Evolutionary conservation across 257 asterid genomes (phyloP).

Genomic region (Galeopsis tetrahit): DNA sequence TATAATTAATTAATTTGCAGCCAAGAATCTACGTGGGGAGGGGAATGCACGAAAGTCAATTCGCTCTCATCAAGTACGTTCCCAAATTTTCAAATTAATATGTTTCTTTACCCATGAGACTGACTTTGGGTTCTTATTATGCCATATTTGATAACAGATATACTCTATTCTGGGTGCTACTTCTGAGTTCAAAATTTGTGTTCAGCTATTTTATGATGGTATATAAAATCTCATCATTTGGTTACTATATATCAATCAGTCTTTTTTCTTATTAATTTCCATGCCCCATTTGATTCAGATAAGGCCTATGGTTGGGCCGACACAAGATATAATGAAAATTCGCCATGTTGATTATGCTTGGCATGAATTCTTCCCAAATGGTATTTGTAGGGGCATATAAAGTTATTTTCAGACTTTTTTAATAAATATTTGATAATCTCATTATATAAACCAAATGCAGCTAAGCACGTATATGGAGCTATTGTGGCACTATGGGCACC

Average conservation of each 20-base stretch:
- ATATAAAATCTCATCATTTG: constrained; percentile 36
- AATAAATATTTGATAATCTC: constrained; percentile 34
- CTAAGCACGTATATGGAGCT: constrained; percentile 70
- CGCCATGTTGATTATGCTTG: constrained; percentile 74
- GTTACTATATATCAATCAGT: constrained; percentile 19
- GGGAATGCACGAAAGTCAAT: constrained; percentile 98
- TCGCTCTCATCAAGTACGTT: constrained; percentile 85
- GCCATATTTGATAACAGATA: constrained; percentile 59
- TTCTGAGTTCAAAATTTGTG: constrained; percentile 72
- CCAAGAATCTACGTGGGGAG: constrained; percentile 95
- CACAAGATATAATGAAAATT: constrained; percentile 77
- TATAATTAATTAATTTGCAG: constrained; percentile 46
- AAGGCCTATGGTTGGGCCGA: constrained; percentile 86
- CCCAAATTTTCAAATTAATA: constrained; percentile 28
- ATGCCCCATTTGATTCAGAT: constrained; percentile 57
- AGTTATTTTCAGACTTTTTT: constrained; percentile 26
- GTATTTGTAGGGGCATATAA: constrained; percentile 42
- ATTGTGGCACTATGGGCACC: constrained; percentile 84
- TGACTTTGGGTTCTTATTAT: constrained; percentile 24
- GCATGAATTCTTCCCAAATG: constrained; percentile 95
- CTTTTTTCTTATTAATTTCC: constrained; percentile 29
- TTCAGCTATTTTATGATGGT: constrained; percentile 89
- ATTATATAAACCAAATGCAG: constrained; percentile 51
- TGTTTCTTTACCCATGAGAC: constrained; percentile 32
- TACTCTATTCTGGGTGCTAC: constrained; percentile 90